A percentile compares a stretch with the other conserved stretches of the same genome.
phyloP scores from a whole-genome alignment of 108 stramenopile species.

The Chaetoceros muelleri region DNA sequence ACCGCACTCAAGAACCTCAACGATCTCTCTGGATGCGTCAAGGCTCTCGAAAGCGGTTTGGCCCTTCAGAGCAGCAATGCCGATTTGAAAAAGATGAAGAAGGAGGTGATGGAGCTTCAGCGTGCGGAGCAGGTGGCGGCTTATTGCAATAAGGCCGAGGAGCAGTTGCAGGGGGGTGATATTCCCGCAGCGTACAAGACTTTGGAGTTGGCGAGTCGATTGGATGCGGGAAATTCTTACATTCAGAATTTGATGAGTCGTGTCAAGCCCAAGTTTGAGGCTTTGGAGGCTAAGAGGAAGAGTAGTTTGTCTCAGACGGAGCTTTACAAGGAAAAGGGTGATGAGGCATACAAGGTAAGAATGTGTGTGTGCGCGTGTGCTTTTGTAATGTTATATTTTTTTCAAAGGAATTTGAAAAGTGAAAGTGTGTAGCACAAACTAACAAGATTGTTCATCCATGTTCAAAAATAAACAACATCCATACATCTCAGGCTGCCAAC shows the following conservation, averaged over 20 bases:
- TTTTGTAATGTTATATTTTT: background rate
- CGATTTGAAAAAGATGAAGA: conserved; percentile 87
- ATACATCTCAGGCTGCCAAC: conserved; percentile 31
- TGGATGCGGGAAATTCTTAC: conserved; percentile 92
- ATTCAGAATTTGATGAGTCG: conserved; percentile 74
- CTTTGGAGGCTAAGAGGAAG: conserved; percentile 78
- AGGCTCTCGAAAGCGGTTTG: conserved; percentile 75
- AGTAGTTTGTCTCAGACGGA: conserved; percentile 68
- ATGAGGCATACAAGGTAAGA: conserved; percentile 77
- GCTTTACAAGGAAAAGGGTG: conserved; percentile 92
- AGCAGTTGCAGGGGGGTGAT: conserved; percentile 81
- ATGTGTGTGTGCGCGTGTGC: conserved; percentile 23
- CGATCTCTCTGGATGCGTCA: conserved; percentile 73
- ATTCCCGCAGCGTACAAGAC: conserved; percentile 83
- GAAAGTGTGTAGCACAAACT: conserved; percentile 3
- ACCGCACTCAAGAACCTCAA: conserved; percentile 75
- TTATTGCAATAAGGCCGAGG: conserved; percentile 76
- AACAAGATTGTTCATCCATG: too few relatives aligned
- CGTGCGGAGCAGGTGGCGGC: conserved; percentile 82
- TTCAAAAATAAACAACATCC: background rate
- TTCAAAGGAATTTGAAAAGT: background rate
- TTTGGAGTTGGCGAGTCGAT: conserved; percentile 78
- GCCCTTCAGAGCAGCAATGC: conserved; percentile 70
- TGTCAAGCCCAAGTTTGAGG: conserved; percentile 88
- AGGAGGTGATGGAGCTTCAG: conserved; percentile 78